Conservation (phyloP, 371 early-diverging fungal genomes). For the Mortierella sp. region DNA sequence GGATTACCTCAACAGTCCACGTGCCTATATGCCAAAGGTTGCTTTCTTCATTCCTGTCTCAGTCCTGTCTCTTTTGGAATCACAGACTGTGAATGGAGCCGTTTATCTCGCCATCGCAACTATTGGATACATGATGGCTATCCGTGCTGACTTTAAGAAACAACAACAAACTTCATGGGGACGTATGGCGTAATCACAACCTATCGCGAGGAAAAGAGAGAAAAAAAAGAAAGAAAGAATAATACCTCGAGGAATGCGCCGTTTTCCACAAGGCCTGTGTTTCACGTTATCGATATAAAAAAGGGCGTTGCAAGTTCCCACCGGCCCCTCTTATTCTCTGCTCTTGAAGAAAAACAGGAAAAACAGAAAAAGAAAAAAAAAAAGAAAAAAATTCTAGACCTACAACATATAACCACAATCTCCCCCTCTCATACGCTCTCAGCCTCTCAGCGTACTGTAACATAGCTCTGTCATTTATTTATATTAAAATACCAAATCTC, state of each 20-base stretch:
- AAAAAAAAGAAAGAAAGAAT: neutral
- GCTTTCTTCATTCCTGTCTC: conserved; percentile 43
- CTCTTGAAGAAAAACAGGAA: neutral
- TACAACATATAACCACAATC: neutral
- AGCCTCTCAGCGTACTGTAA: neutral
- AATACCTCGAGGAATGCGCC: neutral
- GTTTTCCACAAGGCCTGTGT: too few species aligned
- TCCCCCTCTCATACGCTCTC: neutral
- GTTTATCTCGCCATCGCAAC: conserved; percentile 47
- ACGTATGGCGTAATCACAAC: conserved; percentile 24
- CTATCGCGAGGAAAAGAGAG: neutral
- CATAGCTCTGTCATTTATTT: neutral
- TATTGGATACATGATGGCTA: conserved; percentile 44
- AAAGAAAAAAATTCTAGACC: conserved; percentile 1
- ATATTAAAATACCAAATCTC: too few species aligned
- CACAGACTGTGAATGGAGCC: conserved; percentile 46
- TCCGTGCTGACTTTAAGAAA: conserved; percentile 40
- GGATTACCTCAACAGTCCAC: conserved; percentile 31
- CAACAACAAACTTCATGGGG: conserved; percentile 18
- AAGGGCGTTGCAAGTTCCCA: neutral
- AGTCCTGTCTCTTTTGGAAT: conserved; percentile 35
- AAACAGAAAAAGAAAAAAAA: neutral
- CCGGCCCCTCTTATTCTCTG: neutral
- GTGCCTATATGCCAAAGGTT: conserved; percentile 32
- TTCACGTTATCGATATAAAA: too few species aligned